A percentile compares a stretch with the other conserved stretches of the same genome.
These are phyloP conservation scores for Trichophyton mentagrophytes DNA, from an alignment of 2,329 filamentous ascomycete genomes.

Conservation along the genomic window DNA sequence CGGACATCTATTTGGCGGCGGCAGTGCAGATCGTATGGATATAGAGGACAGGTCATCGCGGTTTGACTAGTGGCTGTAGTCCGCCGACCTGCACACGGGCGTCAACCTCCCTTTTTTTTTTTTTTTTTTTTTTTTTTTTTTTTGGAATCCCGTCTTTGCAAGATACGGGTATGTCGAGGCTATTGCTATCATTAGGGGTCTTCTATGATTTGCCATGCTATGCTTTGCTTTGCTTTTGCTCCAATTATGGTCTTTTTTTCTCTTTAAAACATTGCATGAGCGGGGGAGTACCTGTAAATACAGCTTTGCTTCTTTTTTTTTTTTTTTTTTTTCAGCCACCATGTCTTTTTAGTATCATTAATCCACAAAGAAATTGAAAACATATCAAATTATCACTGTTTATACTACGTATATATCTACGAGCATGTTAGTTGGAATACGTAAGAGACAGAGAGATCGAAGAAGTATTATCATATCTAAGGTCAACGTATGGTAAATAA, in stretches of 20 bases:
- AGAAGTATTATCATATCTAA: slow-evolving; percentile 1
- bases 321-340: neutral
- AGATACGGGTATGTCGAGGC: neutral
- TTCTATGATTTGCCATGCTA: neutral
- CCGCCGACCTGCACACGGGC: neutral
- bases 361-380: neutral
- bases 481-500: neutral
- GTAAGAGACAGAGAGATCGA: neutral
- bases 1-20: slow-evolving; percentile 69
- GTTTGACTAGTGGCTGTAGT: neutral
- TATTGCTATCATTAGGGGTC: neutral
- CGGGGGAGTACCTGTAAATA: slow-evolving; percentile 4
- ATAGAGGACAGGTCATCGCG: neutral
- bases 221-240: neutral
- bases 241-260: neutral
- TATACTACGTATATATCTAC: neutral
- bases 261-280: neutral
- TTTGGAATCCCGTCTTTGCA: neutral
- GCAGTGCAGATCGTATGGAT: neutral
- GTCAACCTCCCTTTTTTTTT: neutral
- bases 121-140: neutral
- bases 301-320: neutral
- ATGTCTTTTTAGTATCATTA: neutral
- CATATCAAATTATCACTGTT: neutral
- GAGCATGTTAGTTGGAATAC: neutral